Evolutionary conservation across 192 early-diverging fungal genomes (phyloP).

Genomic region (Gryganskiella cystojenkinii): DNA sequence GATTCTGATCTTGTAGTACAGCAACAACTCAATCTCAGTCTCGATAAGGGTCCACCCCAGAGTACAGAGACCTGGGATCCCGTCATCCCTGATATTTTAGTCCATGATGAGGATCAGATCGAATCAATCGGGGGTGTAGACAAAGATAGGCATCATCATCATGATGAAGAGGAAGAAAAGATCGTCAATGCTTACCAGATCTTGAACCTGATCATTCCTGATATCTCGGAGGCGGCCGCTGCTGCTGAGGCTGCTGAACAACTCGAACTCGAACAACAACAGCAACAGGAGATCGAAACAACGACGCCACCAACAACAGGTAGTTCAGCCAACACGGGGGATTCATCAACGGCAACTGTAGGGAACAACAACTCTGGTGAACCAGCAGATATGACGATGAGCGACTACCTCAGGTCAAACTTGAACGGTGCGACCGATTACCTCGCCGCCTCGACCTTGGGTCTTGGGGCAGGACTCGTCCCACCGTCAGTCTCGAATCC

Average conservation of each 20-base stretch:
- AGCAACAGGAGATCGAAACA: conserved; percentile 13
- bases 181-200: conserved; percentile 43
- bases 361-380: not conserved
- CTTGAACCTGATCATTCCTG: conserved; percentile 48
- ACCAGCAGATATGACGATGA: conserved; percentile 21
- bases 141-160: conserved; percentile 2
- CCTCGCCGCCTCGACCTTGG: conserved; percentile 20
- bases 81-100: conserved; percentile 44
- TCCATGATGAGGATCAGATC: conserved; percentile 34
- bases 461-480: conserved; percentile 31
- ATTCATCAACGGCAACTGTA: conserved; percentile 9
- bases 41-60: conserved; percentile 47
- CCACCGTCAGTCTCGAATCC: conserved; percentile 29
- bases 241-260: conserved; percentile 42
- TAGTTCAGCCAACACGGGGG: not conserved
- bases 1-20: conserved; percentile 29
- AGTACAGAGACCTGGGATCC: conserved; percentile 50
- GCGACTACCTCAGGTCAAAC: conserved; percentile 23
- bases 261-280: conserved; percentile 33
- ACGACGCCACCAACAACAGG: not conserved
- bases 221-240: conserved; percentile 40
- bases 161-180: conserved; percentile 49
- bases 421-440: conserved; percentile 20
- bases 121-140: not conserved
- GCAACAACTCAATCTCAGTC: conserved; percentile 33